Percentiles rank a stretch among this genome's conserved stretches.
These are phyloP conservation scores for Niveomyces coronatus DNA, from an alignment of 2,329 filamentous ascomycete species.

Conservation along the genomic window DNA sequence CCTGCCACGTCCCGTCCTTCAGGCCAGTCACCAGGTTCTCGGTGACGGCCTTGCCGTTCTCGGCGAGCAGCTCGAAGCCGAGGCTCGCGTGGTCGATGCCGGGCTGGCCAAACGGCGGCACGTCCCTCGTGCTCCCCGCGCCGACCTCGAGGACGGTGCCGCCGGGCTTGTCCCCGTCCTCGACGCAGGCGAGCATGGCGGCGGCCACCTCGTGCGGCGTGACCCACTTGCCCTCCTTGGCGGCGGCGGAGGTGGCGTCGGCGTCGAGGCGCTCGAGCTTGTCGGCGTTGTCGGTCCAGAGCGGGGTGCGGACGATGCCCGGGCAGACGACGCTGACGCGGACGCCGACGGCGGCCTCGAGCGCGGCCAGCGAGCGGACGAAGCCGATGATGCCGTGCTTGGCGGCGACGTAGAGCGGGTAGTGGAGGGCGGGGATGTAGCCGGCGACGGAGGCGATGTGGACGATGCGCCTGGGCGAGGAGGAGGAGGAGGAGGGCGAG, in stretches of 20 bases:
- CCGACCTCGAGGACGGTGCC: conserved; percentile 34
- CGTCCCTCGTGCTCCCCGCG: conserved; percentile 19
- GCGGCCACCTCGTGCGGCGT: conserved; percentile 31
- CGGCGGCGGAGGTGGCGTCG: too few relatives aligned
- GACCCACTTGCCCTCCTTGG: conserved; percentile 29
- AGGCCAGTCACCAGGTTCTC: not conserved
- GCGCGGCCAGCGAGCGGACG: conserved; percentile 27
- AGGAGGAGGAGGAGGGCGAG: conserved; percentile 19
- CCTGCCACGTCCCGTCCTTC: conserved; percentile 1
- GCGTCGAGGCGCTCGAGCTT: conserved; percentile 28
- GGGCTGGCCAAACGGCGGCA: conserved; percentile 26
- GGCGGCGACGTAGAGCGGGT: conserved; percentile 29
- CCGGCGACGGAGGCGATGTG: conserved; percentile 28
- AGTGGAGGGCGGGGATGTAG: conserved; percentile 22
- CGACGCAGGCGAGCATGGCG: conserved; percentile 31
- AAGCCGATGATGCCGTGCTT: conserved; percentile 30
- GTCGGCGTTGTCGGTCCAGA: conserved; percentile 35
- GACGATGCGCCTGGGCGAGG: conserved; percentile 25
- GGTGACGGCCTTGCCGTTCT: too few relatives aligned
- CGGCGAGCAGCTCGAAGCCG: conserved; percentile 18
- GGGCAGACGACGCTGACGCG: conserved; percentile 35
- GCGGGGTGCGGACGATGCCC: conserved; percentile 32
- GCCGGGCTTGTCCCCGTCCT: conserved; percentile 23
- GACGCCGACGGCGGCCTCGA: conserved; percentile 25
- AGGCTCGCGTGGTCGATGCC: conserved; percentile 25